These are phyloP conservation scores for Cytospora paraplurivora DNA, from an alignment of 2,329 filamentous ascomycete species.

Conservation along the genomic window DNA sequence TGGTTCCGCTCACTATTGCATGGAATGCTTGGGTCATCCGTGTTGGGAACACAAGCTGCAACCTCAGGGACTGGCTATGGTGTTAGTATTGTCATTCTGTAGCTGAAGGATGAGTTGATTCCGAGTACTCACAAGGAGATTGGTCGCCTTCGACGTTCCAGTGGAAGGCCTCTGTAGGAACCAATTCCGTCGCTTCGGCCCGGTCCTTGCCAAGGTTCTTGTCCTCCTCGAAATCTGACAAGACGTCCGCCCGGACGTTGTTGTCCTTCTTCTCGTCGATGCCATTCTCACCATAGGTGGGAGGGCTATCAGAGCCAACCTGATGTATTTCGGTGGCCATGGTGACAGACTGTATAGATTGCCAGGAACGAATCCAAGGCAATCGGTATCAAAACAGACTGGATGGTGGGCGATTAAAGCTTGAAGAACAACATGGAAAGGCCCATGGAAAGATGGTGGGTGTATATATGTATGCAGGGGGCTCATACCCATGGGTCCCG, in stretches of 20 bases:
- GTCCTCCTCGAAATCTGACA: slow-evolving; percentile 27
- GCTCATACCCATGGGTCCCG: background rate
- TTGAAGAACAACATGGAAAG: background rate
- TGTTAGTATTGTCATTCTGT: background rate
- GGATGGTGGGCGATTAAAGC: background rate
- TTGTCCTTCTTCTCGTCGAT: slow-evolving; percentile 24
- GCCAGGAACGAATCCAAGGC: background rate
- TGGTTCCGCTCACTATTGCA: slow-evolving; percentile 37
- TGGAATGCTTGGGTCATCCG: slow-evolving; percentile 37
- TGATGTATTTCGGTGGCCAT: slow-evolving; percentile 27
- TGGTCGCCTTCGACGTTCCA: slow-evolving; percentile 43
- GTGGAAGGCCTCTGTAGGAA: slow-evolving; percentile 40
- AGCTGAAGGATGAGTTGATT: background rate
- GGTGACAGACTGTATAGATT: background rate
- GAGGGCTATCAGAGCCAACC: slow-evolving; percentile 12
- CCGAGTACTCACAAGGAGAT: slow-evolving; percentile 38
- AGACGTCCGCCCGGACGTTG: slow-evolving; percentile 11
- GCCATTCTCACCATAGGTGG: background rate
- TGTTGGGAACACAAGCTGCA: slow-evolving; percentile 41
- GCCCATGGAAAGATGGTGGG: background rate
- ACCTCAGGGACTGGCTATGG: slow-evolving; percentile 39
- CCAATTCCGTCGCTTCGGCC: slow-evolving; percentile 38
- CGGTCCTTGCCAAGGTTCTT: slow-evolving; percentile 25
- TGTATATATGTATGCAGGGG: background rate
- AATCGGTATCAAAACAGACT: background rate